Evolutionary conservation across 208 protist genomes (phyloP), one percentile per base, ranked within the genome.

Genomic region (Hexamita inflata): DNA sequence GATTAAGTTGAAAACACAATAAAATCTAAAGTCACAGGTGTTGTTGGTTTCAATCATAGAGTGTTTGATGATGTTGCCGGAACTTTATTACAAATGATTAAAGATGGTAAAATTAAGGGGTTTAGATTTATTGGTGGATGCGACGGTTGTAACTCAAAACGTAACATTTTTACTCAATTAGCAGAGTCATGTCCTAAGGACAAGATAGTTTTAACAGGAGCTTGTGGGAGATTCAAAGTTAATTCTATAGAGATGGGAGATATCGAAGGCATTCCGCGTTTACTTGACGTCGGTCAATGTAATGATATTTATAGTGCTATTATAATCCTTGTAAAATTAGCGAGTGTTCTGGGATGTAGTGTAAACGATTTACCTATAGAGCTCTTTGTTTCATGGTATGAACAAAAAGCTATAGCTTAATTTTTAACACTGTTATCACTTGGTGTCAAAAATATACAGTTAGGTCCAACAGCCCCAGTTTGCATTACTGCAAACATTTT

Each of bases 241-340:
- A 82, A 73, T 15, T 28, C 29, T 29, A 59, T 75, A 28, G n/a
- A 70, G 26, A 58, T 65, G 24, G 78, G 81, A 30, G 79, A 75
- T 38, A 78, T 80, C 2, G 76, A 79, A 29, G 87, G 84, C 7
- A 74, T 92, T 35, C 89, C 89, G 9, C 68, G 89, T 24, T 35
- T 92, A 28, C 75, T 92, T 26, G 89, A 92, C 79, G 32, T 88
- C 24, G 89, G 89, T 15, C 89, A 92, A 80, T 92, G 89, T 77
- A 92, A 92, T 77, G 89, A 92, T 73, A 57, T 84, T 26, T 91
- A 89, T 77, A 66, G 75, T 11, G 85, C 86, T 24, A 81, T 91
- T 41, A 29, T 82, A 38, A 78, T 92, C 35, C 87, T 85, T 38
- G 15, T 82, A 24, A 82, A 79, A 24, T 70, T 92, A 19, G 74